Conservation (phyloP, 2,329 filamentous ascomycete genomes). For the Elsinoe perseae region DNA sequence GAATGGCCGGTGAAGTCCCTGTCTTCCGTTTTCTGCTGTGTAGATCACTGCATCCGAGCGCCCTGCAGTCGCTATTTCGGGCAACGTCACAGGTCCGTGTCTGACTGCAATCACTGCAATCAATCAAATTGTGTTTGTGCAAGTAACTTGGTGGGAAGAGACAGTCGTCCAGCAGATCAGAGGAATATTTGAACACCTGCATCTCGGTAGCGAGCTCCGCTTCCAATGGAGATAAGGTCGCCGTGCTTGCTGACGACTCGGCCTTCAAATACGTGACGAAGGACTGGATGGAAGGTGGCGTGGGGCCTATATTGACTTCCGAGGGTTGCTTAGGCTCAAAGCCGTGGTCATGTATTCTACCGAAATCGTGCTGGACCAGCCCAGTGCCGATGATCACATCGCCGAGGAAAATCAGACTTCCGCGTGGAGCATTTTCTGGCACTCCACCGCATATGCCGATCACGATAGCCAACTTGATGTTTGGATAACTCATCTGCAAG, state of each 20-base stretch:
- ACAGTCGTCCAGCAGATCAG: conserved; percentile 18
- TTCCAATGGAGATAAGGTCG: no score
- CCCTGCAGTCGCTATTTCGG: background rate
- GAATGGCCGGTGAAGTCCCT: background rate
- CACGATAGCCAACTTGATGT: conserved; percentile 20
- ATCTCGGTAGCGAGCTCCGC: no score
- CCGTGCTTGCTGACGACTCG: no score
- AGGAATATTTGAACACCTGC: no score
- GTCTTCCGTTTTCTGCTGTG: background rate
- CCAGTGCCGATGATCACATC: conserved; percentile 29
- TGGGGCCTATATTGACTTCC: conserved; percentile 21
- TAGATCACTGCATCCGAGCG: background rate
- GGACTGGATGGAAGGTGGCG: conserved; percentile 21
- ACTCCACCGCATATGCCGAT: conserved; percentile 24
- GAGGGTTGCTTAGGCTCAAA: conserved; percentile 22
- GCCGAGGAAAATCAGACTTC: conserved; percentile 23
- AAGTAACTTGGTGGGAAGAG: conserved; percentile 21
- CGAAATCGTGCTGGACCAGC: conserved; percentile 28
- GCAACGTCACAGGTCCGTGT: background rate
- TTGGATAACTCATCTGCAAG: conserved; percentile 19
- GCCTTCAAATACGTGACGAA: conserved; percentile 15
- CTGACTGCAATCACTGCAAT: background rate
- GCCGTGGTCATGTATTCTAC: conserved; percentile 22
- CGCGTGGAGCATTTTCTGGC: background rate
- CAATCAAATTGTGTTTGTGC: conserved; percentile 23